These are phyloP conservation scores for Omphalea diandra DNA, from an alignment of 441 rosid species.

Conservation along the genomic window DNA sequence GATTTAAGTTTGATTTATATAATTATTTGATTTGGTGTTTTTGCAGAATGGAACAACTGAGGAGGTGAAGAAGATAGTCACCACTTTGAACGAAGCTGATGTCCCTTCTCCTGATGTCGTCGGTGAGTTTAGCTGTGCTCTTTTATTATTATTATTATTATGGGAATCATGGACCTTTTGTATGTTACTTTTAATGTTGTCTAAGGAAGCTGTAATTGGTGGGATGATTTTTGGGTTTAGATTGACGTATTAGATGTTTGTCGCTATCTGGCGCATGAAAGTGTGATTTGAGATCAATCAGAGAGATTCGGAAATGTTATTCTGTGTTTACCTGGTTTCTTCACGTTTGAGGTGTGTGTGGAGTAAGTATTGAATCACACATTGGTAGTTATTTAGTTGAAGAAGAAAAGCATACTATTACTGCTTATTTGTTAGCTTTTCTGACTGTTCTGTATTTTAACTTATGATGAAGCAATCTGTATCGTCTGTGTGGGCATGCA, in stretches of 20 bases:
- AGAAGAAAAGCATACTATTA: neutral
- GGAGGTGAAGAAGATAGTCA: conserved; percentile 70
- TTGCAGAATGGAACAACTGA: conserved; percentile 67
- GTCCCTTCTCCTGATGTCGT: conserved; percentile 66
- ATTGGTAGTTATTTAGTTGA: neutral
- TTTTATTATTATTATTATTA: too few species aligned
- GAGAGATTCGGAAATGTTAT: neutral
- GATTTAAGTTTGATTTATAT: neutral
- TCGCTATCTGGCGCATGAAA: neutral
- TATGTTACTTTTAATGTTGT: too few species aligned
- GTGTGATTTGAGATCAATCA: neutral
- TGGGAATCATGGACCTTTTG: too few species aligned
- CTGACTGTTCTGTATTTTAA: neutral
- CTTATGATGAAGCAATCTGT: neutral
- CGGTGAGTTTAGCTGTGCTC: conserved; percentile 34
- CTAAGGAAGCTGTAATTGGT: neutral
- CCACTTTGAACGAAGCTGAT: conserved; percentile 56
- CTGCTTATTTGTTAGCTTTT: neutral
- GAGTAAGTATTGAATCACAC: neutral
- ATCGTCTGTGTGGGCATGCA: neutral
- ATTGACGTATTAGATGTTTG: neutral
- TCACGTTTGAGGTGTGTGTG: neutral
- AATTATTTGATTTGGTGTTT: conserved; percentile 9
- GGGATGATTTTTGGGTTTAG: neutral
- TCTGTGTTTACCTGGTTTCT: neutral